Percentiles rank a stretch among this genome's conserved stretches.
Evolutionary conservation across 352 stramenopile species (phyloP).

Genomic region (Bremia lactucae): DNA sequence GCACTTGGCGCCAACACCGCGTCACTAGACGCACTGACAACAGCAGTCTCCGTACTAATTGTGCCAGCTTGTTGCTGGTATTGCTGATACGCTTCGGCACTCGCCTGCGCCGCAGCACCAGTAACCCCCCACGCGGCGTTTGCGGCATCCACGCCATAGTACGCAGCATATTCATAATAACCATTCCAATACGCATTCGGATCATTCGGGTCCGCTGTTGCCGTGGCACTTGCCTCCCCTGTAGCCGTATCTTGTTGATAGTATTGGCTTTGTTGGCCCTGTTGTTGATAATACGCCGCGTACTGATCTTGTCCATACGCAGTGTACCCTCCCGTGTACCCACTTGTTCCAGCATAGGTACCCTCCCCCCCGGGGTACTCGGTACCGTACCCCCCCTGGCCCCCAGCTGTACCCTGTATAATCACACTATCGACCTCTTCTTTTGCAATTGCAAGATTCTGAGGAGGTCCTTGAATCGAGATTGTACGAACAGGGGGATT

Average conservation of each 20-base stretch:
- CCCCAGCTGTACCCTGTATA: slow-evolving; percentile 51
- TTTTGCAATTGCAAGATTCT: slow-evolving; percentile 54
- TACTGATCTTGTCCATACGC: slow-evolving; percentile 48
- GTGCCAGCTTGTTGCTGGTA: slow-evolving; percentile 64
- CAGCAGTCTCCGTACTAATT: too few species aligned
- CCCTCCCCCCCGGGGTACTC: slow-evolving; percentile 9
- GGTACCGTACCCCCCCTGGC: slow-evolving; percentile 28
- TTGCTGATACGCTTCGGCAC: slow-evolving; percentile 57
- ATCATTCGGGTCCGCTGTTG: slow-evolving; percentile 65
- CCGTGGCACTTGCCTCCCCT: slow-evolving; percentile 3
- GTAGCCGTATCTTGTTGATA: slow-evolving; percentile 33
- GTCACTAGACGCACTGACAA: too few species aligned
- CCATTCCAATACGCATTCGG: slow-evolving; percentile 85
- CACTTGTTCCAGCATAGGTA: slow-evolving; percentile 21
- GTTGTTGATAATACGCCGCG: slow-evolving; percentile 68
- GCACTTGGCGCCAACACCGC: too few species aligned
- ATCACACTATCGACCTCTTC: slow-evolving; percentile 78
- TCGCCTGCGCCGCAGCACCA: slow-evolving; percentile 54
- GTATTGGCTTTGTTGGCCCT: slow-evolving; percentile 36
- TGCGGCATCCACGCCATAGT: slow-evolving; percentile 79
- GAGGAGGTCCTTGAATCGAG: slow-evolving; percentile 55
- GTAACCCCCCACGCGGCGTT: slow-evolving; percentile 81
- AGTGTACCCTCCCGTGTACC: too few species aligned
- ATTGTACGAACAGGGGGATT: slow-evolving; percentile 84
- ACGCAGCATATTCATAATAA: slow-evolving; percentile 84